Evolutionary conservation across 2,329 filamentous ascomycete genomes (phyloP), one percentile per base, ranked within the genome.

Genomic region (Zymoseptoria tritici): DNA sequence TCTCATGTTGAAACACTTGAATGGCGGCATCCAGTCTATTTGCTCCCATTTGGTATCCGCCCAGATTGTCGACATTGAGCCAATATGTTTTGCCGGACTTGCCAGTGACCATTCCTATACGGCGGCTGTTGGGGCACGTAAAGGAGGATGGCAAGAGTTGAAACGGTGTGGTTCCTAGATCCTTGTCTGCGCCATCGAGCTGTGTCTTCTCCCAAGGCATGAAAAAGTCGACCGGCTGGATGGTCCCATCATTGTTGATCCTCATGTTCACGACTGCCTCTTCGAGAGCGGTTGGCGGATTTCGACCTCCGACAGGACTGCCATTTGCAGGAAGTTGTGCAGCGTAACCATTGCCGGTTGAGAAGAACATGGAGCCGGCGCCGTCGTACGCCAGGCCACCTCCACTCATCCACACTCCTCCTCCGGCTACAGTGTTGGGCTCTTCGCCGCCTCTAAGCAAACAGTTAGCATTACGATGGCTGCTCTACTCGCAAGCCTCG

Each of bases 131-230:
- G 4, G 58, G 54, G 31, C 58, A 60, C 2, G 58, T 49, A 31
- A 60, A 60, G 4, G 58, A 56, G 20, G 49, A 52, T 8, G 58
- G 58, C n/a, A 60, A 19, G 19, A 60, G 50, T 36, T 60, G 58
- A 52, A 60, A 60, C 9, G 58, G 58, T 1, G 58, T 60, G 0
- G 58, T 60, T 1, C 58, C 58, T n/a, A 60, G 54, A 50, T 60
- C 58, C 51, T 60, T 60, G 51, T 60, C 58, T 2, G 58, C 58
- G 11, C 58, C 58, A 16, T 60, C 58, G 3, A 60, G 50, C 50
- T 60, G 58, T 19, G 36, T 46, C 55, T 60, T 60, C 22, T 60
- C 58, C 54, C 55, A 57, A 8, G 58, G 58, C 58, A 60, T 60
- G 36, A 60, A 60, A 20, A 60, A 60, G 9, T 60, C 58, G 16